Base-by-base conservation (phyloP, 164 flowering plant genomes). In the Magnolia kwangsiensis region DNA sequence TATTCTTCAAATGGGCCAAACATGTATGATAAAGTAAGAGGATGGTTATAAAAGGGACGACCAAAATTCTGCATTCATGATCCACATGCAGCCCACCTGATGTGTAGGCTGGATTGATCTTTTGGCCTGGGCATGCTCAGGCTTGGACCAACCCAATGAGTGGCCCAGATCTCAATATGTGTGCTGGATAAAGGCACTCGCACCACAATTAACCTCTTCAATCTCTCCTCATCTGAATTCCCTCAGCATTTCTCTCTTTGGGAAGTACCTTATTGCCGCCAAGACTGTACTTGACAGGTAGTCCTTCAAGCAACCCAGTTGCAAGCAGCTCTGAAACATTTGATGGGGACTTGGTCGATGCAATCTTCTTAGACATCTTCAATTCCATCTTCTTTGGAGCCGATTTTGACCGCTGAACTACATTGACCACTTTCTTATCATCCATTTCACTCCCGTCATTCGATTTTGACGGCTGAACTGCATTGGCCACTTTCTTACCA, bases 261-360 rank as follows among this genome's bases (percentile, higher is more conserved):
- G 61, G 1, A 55, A 55, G 61, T 68, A 68, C 71, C 71, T 68
- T 68, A 29, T 68, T 31, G 7, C n/a, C 31, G 20, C 71, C n/a
- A 16, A 68, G 64, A 3, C 80, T 2, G 63, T 90, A 92, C 69
- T 64, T 81, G 58, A 93, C 92, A 50, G 72, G 72, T 21, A 85
- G 31, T 27, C 95, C 96, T 79, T 92, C 95, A 16, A 93, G 89
- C 75, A 93, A 63, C 55, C 96, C 92, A 3, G 90, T 89, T 16
- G 79, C 85, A 18, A 93, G 85, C 72, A 93, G 86, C 59, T 90
- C 95, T 79, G 77, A 87, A 50, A 88, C 73, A 64, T 75, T 90
- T 1, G 81, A 16, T 1, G 94, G 91, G 50, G 79, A 71, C 82
- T 85, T 86, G 72, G 73, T 85, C 68, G 73, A 61, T 7, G 74